Evolutionary conservation across 306 rosid genomes (phyloP), one percentile per base, ranked within the genome.

Genomic region (Erythrophleum fordii): DNA sequence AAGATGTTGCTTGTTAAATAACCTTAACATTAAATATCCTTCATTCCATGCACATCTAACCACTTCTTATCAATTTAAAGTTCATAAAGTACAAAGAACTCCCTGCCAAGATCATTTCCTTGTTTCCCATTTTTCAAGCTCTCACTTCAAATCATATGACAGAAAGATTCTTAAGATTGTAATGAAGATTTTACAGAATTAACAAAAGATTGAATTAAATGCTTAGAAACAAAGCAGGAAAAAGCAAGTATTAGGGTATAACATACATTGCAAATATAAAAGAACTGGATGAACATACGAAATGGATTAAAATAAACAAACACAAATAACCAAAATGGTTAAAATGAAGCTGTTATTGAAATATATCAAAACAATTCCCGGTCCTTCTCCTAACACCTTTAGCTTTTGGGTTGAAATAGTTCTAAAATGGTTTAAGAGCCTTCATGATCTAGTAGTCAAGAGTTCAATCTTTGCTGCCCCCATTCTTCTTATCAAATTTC

Each of bases 1-100:
- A 64, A 82, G 72, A 55, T 55, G 22, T 72, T 28, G 49, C 73
- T 66, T 20, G 52, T 67, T 72, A 56, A 60, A 79, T 64, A 28
- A 75, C 53, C 79, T 81, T 34, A 65, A 69, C 64, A 55, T 37
- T 56, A 52, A 69, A 74, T 61, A 20, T 14, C 49, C 35, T n/a
- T 60, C 75, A 49, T 80, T 75, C 65, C 45, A 49, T 69, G 72
- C 49, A 51, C 34, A 31, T 75, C 45, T 61, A 49, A 22, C 37
- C 45, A 69, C 48, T 75, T 69, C 80, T 60, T 52, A 83, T 64
- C 85, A 41, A 58, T 81, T 86, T 72, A 20, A 45, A 62, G 69
- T 78, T 61, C 68, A 31, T 52, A 75, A 82, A 79, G 75, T 23
- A 67, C 65, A 76, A 53, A 64, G 13, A 73, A 64, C 65, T 59